phyloP scores from a whole-genome alignment of 768 basidiomycete genomes.

The Kwoniella bestiolae region DNA sequence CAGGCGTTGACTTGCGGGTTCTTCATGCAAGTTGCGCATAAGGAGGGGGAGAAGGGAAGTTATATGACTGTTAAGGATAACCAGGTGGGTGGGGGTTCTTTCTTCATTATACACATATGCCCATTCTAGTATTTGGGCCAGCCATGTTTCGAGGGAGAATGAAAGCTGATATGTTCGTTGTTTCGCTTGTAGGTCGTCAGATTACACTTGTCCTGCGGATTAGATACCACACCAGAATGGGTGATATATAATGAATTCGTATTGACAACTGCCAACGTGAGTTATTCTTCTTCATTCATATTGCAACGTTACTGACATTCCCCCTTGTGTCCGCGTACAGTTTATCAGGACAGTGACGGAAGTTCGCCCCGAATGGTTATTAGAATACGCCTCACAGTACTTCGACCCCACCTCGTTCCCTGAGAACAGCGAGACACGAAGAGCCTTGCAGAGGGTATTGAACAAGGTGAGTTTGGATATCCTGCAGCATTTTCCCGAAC shows the following conservation, averaged over 20 bases:
- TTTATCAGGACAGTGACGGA: slow-evolving; percentile 93
- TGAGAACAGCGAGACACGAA: slow-evolving; percentile 59
- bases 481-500: background rate
- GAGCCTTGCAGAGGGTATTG: slow-evolving; percentile 64
- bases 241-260: slow-evolving; percentile 94
- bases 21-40: slow-evolving; percentile 98
- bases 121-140: background rate
- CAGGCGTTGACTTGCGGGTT: slow-evolving; percentile 87
- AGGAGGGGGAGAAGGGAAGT: slow-evolving; percentile 82
- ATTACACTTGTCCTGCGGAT: slow-evolving; percentile 83
- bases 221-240: slow-evolving; percentile 88
- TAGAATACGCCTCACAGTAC: slow-evolving; percentile 69
- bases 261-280: slow-evolving; percentile 69
- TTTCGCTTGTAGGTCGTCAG: slow-evolving; percentile 63
- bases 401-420: slow-evolving; percentile 71
- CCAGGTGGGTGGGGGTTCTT: slow-evolving; percentile 64
- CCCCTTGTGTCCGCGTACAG: slow-evolving; percentile 20
- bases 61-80: slow-evolving; percentile 95
- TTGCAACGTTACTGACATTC: background rate
- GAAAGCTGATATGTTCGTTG: background rate
- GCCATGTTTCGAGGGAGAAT: background rate
- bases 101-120: slow-evolving; percentile 28
- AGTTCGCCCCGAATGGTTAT: slow-evolving; percentile 79
- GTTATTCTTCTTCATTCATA: slow-evolving; percentile 21
- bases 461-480: slow-evolving; percentile 60